Evolutionary conservation across 1,139 yeast species (phyloP), one percentile per base, ranked within the genome.

Genomic region (Debaryomyces sp.): DNA sequence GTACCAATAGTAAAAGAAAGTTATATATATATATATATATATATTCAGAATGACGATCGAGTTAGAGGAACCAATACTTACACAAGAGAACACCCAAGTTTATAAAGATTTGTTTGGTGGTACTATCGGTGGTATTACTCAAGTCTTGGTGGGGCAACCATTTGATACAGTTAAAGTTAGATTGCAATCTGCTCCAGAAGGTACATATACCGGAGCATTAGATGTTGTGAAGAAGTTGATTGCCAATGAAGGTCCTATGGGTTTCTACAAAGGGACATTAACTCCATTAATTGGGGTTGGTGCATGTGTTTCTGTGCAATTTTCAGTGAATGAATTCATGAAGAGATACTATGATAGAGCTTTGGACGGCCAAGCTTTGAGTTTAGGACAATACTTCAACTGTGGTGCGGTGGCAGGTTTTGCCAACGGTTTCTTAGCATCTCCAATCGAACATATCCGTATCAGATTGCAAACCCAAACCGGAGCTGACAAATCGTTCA

Each of bases 71-170:
- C 78, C 78, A 8, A 68, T 73, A 15, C 63, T 75, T 41, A 61
- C 66, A 6, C 65, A 65, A 41, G 69, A 71, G 50, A 70, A 75
- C 59, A 57, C 63, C 44, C 83, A 91, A 58, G 94, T 90, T 2
- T 61, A 77, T 29, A 91, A 90, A 62, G 97, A 92, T 65, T 79
- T 92, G 46, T 73, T 88, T 53, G 96, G 96, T 5, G 98, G 97
- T 9, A 91, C 97, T 30, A 78, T 89, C 62, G 97, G 97, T 52
- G 98, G 98, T 50, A 82, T 92, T 41, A 91, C 97, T 13, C 98
- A 92, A 70, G 97, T 92, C 12, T 73, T 92, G 42, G 89, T 87
- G n/a, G 97, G 97, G 29, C 97, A 92, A 68, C 98, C 98, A 10
- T 92, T 92, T 61, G 98, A 92, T 66, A 89, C 96, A 9, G 89